Evolutionary conservation across 108 stramenopile genomes (phyloP).

Genomic region (Cylindrotheca closterium): DNA sequence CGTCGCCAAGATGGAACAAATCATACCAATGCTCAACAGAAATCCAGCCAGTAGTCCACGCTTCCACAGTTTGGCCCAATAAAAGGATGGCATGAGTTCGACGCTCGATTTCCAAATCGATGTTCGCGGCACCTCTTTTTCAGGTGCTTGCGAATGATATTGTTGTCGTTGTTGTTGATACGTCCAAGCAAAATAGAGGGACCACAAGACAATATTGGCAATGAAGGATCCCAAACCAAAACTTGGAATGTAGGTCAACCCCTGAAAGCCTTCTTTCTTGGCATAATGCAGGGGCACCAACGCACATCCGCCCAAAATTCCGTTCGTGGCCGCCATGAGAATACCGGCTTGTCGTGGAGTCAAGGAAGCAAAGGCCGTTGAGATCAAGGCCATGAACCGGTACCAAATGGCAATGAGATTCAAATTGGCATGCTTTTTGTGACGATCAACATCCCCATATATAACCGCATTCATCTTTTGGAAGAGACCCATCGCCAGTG

Average conservation of each 20-base stretch:
- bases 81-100: conserved; percentile 48
- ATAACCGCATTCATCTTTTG: not conserved
- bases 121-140: too few relatives aligned
- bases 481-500: not conserved
- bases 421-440: not conserved
- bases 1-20: conserved; percentile 60
- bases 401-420: not conserved
- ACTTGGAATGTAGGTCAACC: conserved; percentile 38
- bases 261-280: conserved; percentile 14
- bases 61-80: conserved; percentile 46
- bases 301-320: conserved; percentile 40
- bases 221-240: conserved; percentile 44
- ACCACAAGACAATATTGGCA: conserved; percentile 44
- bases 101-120: conserved; percentile 30
- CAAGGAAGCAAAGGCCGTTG: not conserved
- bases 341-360: conserved; percentile 42
- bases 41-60: conserved; percentile 38
- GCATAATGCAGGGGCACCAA: conserved; percentile 65
- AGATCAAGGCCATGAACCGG: not conserved
- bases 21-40: conserved; percentile 60
- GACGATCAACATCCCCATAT: not conserved
- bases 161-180: not conserved
- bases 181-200: conserved; percentile 15
- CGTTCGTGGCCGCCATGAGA: conserved; percentile 45
- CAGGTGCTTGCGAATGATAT: conserved; percentile 11